phyloP scores from a whole-genome alignment of 148 eudicot species.

The Gaultheria prostrata region DNA sequence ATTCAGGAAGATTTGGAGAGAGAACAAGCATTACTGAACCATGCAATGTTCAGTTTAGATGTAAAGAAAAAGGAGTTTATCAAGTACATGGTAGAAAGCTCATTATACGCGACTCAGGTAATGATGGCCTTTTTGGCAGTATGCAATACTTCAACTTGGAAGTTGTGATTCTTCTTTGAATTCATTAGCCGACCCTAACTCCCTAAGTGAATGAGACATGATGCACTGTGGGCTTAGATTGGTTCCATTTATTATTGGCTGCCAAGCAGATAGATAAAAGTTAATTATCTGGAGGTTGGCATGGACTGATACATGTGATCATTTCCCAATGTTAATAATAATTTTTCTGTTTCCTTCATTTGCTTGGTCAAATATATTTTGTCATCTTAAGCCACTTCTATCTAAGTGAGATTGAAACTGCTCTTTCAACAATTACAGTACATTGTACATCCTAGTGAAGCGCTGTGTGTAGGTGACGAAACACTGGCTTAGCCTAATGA shows the following conservation, averaged over 20 bases:
- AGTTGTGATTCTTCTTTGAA: background rate
- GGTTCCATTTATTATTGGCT: background rate
- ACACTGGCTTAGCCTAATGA: background rate
- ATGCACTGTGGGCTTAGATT: background rate
- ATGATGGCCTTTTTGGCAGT: constrained; percentile 13
- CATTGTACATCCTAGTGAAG: background rate
- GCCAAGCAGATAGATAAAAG: constrained; percentile 2
- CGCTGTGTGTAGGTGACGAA: background rate
- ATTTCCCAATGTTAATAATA: background rate
- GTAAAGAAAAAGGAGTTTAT: constrained; percentile 64
- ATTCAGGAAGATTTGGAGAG: constrained; percentile 66
- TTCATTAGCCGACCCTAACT: background rate
- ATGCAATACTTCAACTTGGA: background rate
- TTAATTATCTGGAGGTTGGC: background rate
- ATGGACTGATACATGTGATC: background rate
- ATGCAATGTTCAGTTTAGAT: constrained; percentile 48
- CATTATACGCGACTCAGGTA: constrained; percentile 59
- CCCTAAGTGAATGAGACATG: background rate
- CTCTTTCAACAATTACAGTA: background rate
- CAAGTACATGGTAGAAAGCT: constrained; percentile 49
- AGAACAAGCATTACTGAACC: constrained; percentile 57
- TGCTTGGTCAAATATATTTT: background rate
- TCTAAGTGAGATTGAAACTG: background rate
- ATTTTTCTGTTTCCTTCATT: background rate
- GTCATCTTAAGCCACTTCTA: background rate